Evolutionary conservation across 2,329 filamentous ascomycete species (phyloP), one percentile per base, ranked within the genome.

Genomic region (Coniochaeta hoffmannii): DNA sequence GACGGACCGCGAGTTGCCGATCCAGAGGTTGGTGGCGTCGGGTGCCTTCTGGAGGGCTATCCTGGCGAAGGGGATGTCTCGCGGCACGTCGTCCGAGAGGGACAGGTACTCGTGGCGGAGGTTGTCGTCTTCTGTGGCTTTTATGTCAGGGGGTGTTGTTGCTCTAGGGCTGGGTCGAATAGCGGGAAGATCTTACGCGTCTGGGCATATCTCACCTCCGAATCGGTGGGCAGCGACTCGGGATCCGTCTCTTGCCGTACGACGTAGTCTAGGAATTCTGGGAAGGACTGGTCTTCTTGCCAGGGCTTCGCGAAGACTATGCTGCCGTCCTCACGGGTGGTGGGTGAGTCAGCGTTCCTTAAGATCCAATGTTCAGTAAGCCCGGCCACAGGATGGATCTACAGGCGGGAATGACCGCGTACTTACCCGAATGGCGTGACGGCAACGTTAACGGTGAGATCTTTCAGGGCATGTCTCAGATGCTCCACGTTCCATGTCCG

Each of bases 21-120:
- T 83, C 89, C 89, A 93, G 64, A 94, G 77, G 66, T 94, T 94
- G 58, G 90, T 80, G 14, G 89, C 89, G 59, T 94, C 89, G 0
- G 89, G 87, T 0, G 72, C 65, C 51, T 78, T 75, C 36, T 80
- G 73, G 0, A 93, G 79, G 0, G 88, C 88, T 58, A 90, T 84
- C 28, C 85, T 80, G 0, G 88, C 89, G 67, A 88, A 94, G 1
- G 86, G 79, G 50, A 93, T 83, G 55, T 80, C 78, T 2, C 69
- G 69, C 11, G 83, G 85, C 0, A 90, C 81, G 61, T 89, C 79
- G 0, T 73, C 64, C 65, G 85, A 83, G 2, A 94, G 77, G 0
- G 75, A 63, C 0, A 72, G 60, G 66, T 92, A 94, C 69, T 94
- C 90, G 57, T 84, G 76, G 2, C 85, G 82, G 19, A 94, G 78